phyloP scores from a whole-genome alignment of 202 grass and related monocot genomes.

The Hordeum pubiflorum region DNA sequence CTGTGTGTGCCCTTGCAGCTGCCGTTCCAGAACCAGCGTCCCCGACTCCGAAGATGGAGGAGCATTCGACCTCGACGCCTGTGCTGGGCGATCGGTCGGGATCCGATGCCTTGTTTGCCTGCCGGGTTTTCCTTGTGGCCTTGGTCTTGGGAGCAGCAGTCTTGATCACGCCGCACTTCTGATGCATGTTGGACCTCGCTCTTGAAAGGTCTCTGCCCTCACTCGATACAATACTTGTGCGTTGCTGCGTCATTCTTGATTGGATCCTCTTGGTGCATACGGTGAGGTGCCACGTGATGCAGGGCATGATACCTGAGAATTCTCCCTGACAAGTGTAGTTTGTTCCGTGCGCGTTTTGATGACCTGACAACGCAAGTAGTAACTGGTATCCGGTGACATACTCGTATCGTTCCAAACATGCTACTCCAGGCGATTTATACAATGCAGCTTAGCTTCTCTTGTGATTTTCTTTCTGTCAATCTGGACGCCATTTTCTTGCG shows the following conservation, averaged over 20 bases:
- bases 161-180: not conserved
- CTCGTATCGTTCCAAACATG: not conserved
- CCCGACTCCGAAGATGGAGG: not conserved
- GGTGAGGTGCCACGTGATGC: not conserved
- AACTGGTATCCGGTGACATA: not conserved
- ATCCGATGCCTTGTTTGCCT: not conserved
- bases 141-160: constrained; percentile 23
- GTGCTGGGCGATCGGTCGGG: not conserved
- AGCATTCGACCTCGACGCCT: constrained; percentile 9
- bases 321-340: not conserved
- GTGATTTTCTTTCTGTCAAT: not conserved
- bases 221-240: not conserved
- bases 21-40: constrained; percentile 12
- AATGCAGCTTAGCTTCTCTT: not conserved
- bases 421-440: not conserved
- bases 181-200: not conserved
- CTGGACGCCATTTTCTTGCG: not conserved
- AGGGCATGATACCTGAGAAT: not conserved
- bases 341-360: not conserved
- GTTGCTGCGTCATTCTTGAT: not conserved
- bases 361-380: not conserved
- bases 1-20: constrained; percentile 19
- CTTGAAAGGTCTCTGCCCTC: not conserved
- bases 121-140: not conserved
- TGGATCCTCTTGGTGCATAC: not conserved